Conservation (phyloP, 1,139 yeast genomes). For the Candida sanyaensis region DNA sequence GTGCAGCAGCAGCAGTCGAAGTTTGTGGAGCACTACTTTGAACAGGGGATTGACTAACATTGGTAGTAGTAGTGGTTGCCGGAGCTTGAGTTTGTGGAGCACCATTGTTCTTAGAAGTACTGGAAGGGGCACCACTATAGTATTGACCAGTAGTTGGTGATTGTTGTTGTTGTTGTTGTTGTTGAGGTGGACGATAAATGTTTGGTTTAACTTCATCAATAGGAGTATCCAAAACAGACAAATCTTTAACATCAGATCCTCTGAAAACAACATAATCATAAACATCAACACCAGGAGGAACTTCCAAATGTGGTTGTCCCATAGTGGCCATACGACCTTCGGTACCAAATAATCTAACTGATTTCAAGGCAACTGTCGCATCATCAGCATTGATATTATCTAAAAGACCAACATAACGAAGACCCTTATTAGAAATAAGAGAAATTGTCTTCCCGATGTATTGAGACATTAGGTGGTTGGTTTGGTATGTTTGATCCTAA, state of each 20-base stretch:
- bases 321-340: slow-evolving; percentile 74
- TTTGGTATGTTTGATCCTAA: neutral
- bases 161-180: slow-evolving; percentile 10
- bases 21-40: slow-evolving; percentile 3
- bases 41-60: neutral
- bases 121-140: slow-evolving; percentile 17
- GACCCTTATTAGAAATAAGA: slow-evolving; percentile 83
- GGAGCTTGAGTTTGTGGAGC: slow-evolving; percentile 8
- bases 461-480: slow-evolving; percentile 60
- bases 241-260: slow-evolving; percentile 91
- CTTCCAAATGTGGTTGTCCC: slow-evolving; percentile 69
- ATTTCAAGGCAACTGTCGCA: slow-evolving; percentile 83
- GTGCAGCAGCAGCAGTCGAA: slow-evolving; percentile 10
- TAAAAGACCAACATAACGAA: slow-evolving; percentile 84
- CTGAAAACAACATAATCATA: slow-evolving; percentile 84
- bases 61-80: slow-evolving; percentile 5
- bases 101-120: neutral
- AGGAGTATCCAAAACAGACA: slow-evolving; percentile 75
- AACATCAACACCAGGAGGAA: slow-evolving; percentile 70
- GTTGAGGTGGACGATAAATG: slow-evolving; percentile 27
- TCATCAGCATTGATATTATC: slow-evolving; percentile 88
- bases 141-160: slow-evolving; percentile 12
- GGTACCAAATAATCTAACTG: slow-evolving; percentile 87
- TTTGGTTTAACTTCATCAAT: slow-evolving; percentile 54
- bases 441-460: slow-evolving; percentile 93